Percentiles rank a stretch among this genome's conserved stretches.
Conservation (phyloP, 2,329 filamentous ascomycete genomes). For the Stenocarpella maydis region DNA sequence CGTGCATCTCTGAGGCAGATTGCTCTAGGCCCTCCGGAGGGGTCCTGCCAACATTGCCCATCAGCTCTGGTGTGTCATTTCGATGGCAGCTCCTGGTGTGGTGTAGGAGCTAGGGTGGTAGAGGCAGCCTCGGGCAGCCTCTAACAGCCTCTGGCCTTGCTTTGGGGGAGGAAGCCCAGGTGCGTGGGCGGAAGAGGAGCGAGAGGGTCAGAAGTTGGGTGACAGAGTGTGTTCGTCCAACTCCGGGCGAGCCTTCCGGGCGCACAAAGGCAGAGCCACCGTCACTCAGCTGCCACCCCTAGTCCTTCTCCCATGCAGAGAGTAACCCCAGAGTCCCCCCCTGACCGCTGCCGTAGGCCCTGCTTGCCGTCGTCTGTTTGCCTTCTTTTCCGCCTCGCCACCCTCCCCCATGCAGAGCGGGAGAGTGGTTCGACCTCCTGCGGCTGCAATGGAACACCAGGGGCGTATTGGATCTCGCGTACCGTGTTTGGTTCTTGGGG, state of each 20-base stretch:
- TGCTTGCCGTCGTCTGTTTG: constrained; percentile 3
- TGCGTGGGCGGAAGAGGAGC: not conserved
- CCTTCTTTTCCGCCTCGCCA: constrained; percentile 4
- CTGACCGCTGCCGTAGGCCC: not conserved
- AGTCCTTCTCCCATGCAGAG: not conserved
- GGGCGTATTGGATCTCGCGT: constrained; percentile 32
- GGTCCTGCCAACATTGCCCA: constrained; percentile 1
- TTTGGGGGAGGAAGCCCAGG: not conserved
- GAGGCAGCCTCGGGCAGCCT: not conserved
- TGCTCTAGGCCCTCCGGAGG: not conserved
- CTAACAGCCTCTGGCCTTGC: not conserved
- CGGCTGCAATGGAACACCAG: constrained; percentile 36
- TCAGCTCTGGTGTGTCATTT: not conserved
- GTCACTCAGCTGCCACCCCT: constrained; percentile 5
- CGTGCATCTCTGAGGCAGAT: not conserved
- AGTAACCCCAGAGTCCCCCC: not conserved
- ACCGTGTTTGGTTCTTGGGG: constrained; percentile 27
- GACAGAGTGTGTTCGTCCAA: constrained; percentile 7
- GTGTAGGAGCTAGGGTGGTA: not conserved
- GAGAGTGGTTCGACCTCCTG: constrained; percentile 31
- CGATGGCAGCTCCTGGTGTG: constrained; percentile 3
- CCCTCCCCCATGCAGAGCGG: not conserved
- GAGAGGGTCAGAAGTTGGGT: constrained; percentile 1
- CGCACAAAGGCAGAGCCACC: constrained; percentile 17
- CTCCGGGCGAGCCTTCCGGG: constrained; percentile 1